phyloP scores from a whole-genome alignment of 768 basidiomycete genomes.

The Atractiella rhizophila region DNA sequence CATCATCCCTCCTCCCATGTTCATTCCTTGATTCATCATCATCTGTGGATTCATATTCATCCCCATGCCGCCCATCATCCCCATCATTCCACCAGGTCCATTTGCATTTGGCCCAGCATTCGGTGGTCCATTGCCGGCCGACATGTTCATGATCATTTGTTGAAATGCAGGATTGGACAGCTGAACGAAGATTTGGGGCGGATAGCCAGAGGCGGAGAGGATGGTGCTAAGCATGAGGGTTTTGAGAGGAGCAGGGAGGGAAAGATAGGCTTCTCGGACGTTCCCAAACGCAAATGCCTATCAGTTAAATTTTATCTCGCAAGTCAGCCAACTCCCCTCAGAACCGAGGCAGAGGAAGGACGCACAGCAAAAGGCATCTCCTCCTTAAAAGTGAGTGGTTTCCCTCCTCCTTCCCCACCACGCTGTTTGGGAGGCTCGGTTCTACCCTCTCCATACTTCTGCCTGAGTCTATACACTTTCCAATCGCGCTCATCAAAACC shows the following conservation, averaged over 20 bases:
- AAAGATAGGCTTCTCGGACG: conserved; percentile 14
- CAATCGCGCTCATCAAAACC: conserved; percentile 93
- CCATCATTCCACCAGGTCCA: conserved; percentile 51
- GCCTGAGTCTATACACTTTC: conserved; percentile 70
- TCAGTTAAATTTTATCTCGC: conserved; percentile 42
- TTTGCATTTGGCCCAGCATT: conserved; percentile 28
- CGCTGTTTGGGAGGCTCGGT: no score
- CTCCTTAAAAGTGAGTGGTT: conserved; percentile 52
- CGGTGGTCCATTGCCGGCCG: conserved; percentile 20
- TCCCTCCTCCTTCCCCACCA: conserved; percentile 61
- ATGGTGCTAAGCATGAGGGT: conserved; percentile 16
- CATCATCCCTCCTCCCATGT: conserved; percentile 1
- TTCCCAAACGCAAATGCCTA: conserved; percentile 55
- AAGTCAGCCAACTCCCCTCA: background rate
- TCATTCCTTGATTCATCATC: conserved; percentile 11
- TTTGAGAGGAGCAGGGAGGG: conserved; percentile 17
- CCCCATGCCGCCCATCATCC: conserved; percentile 29
- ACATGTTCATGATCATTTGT: conserved; percentile 18
- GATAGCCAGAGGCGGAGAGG: conserved; percentile 32
- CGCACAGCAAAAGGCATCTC: conserved; percentile 31
- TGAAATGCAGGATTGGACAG: conserved; percentile 22
- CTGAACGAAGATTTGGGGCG: no score
- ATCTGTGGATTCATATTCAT: conserved; percentile 37
- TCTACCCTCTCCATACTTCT: conserved; percentile 53
- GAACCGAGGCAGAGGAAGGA: background rate